Evolutionary conservation across 495 filamentous ascomycete species (phyloP), one percentile per base, ranked within the genome.

Genomic region (Daldinia grandis): DNA sequence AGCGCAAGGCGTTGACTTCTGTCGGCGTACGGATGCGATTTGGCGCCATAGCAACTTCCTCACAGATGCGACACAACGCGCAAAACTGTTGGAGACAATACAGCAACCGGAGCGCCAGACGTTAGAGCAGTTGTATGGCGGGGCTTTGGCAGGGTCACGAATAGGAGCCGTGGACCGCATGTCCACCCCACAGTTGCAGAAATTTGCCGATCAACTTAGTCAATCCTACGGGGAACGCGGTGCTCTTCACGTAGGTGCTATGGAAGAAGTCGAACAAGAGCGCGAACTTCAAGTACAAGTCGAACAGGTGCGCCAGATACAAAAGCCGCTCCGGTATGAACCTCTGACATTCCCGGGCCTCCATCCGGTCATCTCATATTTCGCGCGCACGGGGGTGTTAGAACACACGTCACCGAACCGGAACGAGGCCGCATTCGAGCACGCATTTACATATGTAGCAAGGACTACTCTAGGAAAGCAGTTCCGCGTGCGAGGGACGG

Each of bases 1-100:
- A 35, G 79, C 86, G 0, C 88, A 90, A 69, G 89, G 87, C 0
- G 74, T 76, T 8, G 85, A 89, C 62, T 90, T 87, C 65, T 88
- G 86, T 59, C 76, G 76, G 3, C 78, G 81, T 2, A 78, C 77
- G 0, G 74, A 81, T 21, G 68, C 78, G 1, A 68, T 69, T 4
- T 67, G 72, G 47, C 60, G 64, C n/a, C 66, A 77, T 37, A 64
- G 64, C 0, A 54, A 72, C 5, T 75, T 71, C 10, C 56, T 78
- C 2, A 58, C 54, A 4, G 21, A 76, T 17, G 1, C 10, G 0
- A 47, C 19, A 5, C 56, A 76, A 0, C 69, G 75, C 0, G 56
- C 51, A 0, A 61, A 65, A 9, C 73, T 79, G 19, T 55, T 81
- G 2, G 7, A 57, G 0, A 49, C 68, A 0, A 72, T 82, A 21